Percentiles rank a stretch among this genome's conserved stretches.
Conservation (phyloP, 2,329 filamentous ascomycete species). For the Albophoma yamanashiensis region DNA sequence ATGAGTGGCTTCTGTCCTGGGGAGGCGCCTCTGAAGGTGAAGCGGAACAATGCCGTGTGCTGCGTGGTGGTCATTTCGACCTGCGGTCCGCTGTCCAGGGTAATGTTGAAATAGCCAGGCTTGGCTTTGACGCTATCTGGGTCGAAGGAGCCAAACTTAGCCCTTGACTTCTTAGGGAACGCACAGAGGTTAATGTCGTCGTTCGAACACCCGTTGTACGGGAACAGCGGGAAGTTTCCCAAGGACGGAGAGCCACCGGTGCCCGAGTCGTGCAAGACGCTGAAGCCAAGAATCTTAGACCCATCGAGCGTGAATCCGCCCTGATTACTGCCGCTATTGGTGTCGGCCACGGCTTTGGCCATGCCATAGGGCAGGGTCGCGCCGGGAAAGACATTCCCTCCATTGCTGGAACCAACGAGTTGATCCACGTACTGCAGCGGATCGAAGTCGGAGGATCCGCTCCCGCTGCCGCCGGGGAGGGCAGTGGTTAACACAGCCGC, state of each 20-base stretch:
- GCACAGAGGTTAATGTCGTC: slow-evolving; percentile 52
- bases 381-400: slow-evolving; percentile 32
- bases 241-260: slow-evolving; percentile 50
- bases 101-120: slow-evolving; percentile 57
- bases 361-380: slow-evolving; percentile 35
- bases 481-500: neutral
- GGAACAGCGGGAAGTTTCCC: slow-evolving; percentile 65
- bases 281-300: slow-evolving; percentile 41
- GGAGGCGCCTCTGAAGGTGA: slow-evolving; percentile 42
- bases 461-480: neutral
- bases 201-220: slow-evolving; percentile 49
- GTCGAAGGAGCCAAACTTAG: slow-evolving; percentile 30
- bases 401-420: slow-evolving; percentile 21
- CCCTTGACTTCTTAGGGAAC: slow-evolving; percentile 39
- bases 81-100: slow-evolving; percentile 43
- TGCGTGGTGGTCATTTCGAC: slow-evolving; percentile 59
- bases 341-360: slow-evolving; percentile 46
- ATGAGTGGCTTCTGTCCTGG: slow-evolving; percentile 42
- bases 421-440: slow-evolving; percentile 21
- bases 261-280: slow-evolving; percentile 47
- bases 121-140: slow-evolving; percentile 41
- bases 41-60: slow-evolving; percentile 55
- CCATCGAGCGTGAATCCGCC: slow-evolving; percentile 45
- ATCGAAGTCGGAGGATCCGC: slow-evolving; percentile 14
- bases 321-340: slow-evolving; percentile 33